Evolutionary conservation across 1,139 yeast genomes (phyloP).

Genomic region (Candida labiduridarum): DNA sequence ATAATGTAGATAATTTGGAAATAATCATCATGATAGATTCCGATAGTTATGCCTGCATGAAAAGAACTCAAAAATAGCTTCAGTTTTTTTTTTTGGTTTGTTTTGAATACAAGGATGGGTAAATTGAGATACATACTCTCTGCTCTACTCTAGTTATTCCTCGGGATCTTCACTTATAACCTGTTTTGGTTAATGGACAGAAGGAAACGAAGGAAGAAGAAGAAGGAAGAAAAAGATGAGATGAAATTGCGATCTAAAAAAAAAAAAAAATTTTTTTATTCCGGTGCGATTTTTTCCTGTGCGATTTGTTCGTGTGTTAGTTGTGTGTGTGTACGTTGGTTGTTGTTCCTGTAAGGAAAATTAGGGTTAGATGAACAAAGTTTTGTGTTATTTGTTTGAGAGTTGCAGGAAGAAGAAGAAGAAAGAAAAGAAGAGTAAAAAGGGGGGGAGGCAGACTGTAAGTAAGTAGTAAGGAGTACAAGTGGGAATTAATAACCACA

Average conservation of each 20-base stretch:
- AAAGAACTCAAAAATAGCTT: too few relatives aligned
- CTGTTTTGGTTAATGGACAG: not conserved
- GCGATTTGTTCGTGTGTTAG: not conserved
- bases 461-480: too few relatives aligned
- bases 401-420: not conserved
- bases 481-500: too few relatives aligned
- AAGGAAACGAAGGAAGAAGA: not conserved
- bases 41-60: too few relatives aligned
- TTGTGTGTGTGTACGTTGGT: too few relatives aligned
- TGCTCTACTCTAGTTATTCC: not conserved
- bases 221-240: not conserved
- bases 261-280: not conserved
- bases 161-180: not conserved
- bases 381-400: too few relatives aligned
- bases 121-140: not conserved
- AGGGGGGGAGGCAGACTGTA: too few relatives aligned
- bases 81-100: too few relatives aligned
- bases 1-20: slow-evolving; percentile 12
- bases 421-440: not conserved
- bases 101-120: too few relatives aligned
- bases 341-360: not conserved
- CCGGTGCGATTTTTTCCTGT: not conserved
- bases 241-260: not conserved
- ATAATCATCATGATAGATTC: slow-evolving; percentile 6
- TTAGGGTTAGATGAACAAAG: not conserved